A percentile compares a stretch with the other conserved stretches of the same genome.
phyloP scores from a whole-genome alignment of 2,329 filamentous ascomycete species.

The Piedraia hortae region DNA sequence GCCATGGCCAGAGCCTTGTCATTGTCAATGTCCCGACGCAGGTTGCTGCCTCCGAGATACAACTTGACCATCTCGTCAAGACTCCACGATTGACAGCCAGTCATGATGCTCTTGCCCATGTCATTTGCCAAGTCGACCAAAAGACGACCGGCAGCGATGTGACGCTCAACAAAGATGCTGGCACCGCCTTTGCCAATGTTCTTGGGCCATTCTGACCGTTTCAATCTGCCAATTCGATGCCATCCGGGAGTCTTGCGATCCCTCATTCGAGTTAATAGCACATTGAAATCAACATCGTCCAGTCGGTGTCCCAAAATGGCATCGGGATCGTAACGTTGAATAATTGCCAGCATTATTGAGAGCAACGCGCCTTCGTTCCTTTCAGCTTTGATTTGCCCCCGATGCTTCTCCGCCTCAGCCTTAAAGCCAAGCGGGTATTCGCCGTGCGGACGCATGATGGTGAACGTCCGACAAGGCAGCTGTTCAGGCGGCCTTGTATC shows the following conservation, averaged over 20 bases:
- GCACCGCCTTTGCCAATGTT: constrained; percentile 64
- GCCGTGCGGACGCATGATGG: constrained; percentile 57
- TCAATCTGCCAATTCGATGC: constrained; percentile 74
- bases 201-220: constrained; percentile 61
- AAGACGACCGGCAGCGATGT: constrained; percentile 64
- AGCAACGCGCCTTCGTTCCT: constrained; percentile 67
- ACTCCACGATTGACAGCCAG: constrained; percentile 92
- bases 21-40: constrained; percentile 63
- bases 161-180: constrained; percentile 78
- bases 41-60: constrained; percentile 46
- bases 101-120: constrained; percentile 89
- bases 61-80: constrained; percentile 91
- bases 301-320: constrained; percentile 81
- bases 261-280: constrained; percentile 60
- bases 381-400: constrained; percentile 51
- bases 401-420: constrained; percentile 41
- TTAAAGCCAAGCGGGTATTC: constrained; percentile 76
- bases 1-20: constrained; percentile 64
- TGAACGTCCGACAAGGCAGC: constrained; percentile 72
- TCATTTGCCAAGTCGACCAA: constrained; percentile 90
- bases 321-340: constrained; percentile 74
- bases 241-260: constrained; percentile 82
- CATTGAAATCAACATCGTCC: constrained; percentile 90
- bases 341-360: constrained; percentile 64
- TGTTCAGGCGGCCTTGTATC: constrained; percentile 77